Conservation (phyloP, 2,329 filamentous ascomycete genomes). For the Nakataea oryzae region DNA sequence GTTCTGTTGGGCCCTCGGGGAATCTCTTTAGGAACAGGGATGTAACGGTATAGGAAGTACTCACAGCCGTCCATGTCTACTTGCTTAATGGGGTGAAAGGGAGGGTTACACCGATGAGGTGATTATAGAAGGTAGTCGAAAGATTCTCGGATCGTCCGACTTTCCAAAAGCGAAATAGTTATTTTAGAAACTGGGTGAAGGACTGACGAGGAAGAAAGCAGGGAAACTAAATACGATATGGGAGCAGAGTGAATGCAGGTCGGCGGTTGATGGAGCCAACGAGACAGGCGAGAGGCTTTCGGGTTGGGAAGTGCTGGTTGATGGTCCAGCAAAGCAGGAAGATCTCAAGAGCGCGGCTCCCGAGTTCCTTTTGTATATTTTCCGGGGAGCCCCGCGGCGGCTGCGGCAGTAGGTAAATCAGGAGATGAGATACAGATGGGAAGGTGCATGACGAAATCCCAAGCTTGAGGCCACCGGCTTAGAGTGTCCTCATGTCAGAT, state of each 20-base stretch:
- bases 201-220: not conserved
- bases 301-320: slow-evolving; percentile 6
- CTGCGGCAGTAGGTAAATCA: not conserved
- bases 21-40: not conserved
- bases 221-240: not conserved
- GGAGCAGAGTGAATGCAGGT: not conserved
- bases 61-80: not conserved
- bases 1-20: not conserved
- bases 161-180: not conserved
- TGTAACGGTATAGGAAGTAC: not conserved
- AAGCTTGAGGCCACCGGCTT: not conserved
- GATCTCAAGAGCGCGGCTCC: slow-evolving; percentile 6
- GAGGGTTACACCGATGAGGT: slow-evolving; percentile 8
- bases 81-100: slow-evolving; percentile 1
- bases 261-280: not conserved
- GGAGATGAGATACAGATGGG: not conserved
- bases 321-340: slow-evolving; percentile 2
- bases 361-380: slow-evolving; percentile 16
- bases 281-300: slow-evolving; percentile 4
- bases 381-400: slow-evolving; percentile 4
- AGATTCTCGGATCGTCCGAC: not conserved
- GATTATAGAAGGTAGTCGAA: slow-evolving; percentile 6
- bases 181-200: not conserved
- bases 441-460: not conserved
- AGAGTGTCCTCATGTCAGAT: not conserved